Conservation (phyloP, 2,329 filamentous ascomycete genomes). For the Pezicula rhizophila region DNA sequence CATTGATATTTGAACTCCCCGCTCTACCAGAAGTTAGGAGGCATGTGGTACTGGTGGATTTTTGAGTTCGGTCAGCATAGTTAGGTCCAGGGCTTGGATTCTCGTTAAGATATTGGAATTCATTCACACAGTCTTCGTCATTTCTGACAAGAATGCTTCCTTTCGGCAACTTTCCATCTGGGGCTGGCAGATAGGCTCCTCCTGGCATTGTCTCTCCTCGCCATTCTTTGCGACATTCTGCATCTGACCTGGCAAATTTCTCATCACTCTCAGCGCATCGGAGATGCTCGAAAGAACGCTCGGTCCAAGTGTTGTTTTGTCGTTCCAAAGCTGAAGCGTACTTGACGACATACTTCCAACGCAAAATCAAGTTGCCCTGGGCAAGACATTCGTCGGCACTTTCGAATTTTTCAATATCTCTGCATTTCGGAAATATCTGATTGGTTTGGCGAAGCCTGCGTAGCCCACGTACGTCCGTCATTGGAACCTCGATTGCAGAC, state of each 20-base stretch:
- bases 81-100: no score
- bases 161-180: conserved; percentile 3
- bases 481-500: conserved; percentile 35
- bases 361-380: conserved; percentile 40
- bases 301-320: conserved; percentile 14
- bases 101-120: no score
- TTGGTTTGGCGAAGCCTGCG: conserved; percentile 51
- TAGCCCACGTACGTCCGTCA: conserved; percentile 32
- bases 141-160: conserved; percentile 2
- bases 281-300: conserved; percentile 16
- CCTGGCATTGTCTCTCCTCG: conserved; percentile 33
- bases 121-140: no score
- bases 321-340: conserved; percentile 17
- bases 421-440: conserved; percentile 35
- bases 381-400: conserved; percentile 18
- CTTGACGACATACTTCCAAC: conserved; percentile 40
- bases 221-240: conserved; percentile 26
- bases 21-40: no score
- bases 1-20: no score
- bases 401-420: conserved; percentile 19
- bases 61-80: no score
- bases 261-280: conserved; percentile 9
- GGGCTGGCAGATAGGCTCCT: conserved; percentile 31
- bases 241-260: conserved; percentile 6
- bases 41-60: no score